phyloP scores from a whole-genome alignment of 2,329 filamentous ascomycete species.

The Calonectria montana region DNA sequence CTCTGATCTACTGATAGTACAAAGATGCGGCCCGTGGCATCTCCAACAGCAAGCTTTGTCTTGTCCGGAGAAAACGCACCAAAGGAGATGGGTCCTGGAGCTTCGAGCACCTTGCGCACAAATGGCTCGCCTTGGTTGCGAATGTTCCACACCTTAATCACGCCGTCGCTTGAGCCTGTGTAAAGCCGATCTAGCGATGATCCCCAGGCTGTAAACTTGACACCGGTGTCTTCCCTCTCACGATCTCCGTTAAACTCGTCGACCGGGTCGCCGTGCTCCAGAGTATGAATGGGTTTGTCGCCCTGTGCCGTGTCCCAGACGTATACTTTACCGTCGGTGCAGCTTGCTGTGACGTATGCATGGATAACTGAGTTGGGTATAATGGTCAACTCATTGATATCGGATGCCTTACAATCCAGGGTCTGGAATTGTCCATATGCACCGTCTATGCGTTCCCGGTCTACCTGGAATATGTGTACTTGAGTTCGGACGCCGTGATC shows the following conservation, averaged over 20 bases:
- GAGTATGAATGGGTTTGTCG: slow-evolving; percentile 66
- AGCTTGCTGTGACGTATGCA: slow-evolving; percentile 69
- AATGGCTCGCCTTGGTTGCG: slow-evolving; percentile 57
- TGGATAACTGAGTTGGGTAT: slow-evolving; percentile 63
- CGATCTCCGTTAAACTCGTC: slow-evolving; percentile 57
- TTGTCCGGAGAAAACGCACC: slow-evolving; percentile 69
- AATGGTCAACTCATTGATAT: slow-evolving; percentile 72
- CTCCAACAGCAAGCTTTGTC: slow-evolving; percentile 67
- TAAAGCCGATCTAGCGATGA: slow-evolving; percentile 68
- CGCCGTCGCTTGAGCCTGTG: slow-evolving; percentile 72
- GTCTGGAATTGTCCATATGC: slow-evolving; percentile 60
- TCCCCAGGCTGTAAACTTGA: slow-evolving; percentile 74
- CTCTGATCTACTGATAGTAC: slow-evolving; percentile 63
- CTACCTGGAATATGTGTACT: slow-evolving; percentile 63
- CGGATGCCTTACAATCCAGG: slow-evolving; percentile 68
- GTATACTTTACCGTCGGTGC: slow-evolving; percentile 71
- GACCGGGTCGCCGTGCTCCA: slow-evolving; percentile 62
- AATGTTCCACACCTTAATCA: slow-evolving; percentile 73
- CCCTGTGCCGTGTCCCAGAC: slow-evolving; percentile 70
- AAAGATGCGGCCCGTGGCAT: slow-evolving; percentile 70
- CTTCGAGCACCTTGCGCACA: slow-evolving; percentile 65
- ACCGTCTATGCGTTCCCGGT: slow-evolving; percentile 39
- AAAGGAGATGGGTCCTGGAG: slow-evolving; percentile 66
- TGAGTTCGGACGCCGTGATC: slow-evolving; percentile 64
- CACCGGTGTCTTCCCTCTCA: slow-evolving; percentile 69